These are phyloP conservation scores for Hypoxylon intermedium DNA, from an alignment of 495 filamentous ascomycete genomes.

Conservation along the genomic window DNA sequence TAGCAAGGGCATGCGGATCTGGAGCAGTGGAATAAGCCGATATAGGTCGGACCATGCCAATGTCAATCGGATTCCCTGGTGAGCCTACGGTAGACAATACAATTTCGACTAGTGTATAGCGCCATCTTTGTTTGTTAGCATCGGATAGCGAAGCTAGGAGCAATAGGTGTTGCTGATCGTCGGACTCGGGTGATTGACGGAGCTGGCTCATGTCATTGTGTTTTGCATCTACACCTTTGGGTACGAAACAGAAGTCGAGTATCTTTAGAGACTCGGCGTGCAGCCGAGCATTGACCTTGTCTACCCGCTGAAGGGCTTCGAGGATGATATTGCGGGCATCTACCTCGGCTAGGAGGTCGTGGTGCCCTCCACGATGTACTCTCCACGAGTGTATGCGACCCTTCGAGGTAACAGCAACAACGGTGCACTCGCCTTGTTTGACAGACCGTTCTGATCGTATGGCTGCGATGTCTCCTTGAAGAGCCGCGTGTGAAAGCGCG, in stretches of 20 bases:
- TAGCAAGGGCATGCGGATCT: slow-evolving; percentile 48
- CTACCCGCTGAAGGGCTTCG: slow-evolving; percentile 43
- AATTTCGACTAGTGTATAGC: slow-evolving; percentile 56
- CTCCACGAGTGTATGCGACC: slow-evolving; percentile 85
- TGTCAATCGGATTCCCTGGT: slow-evolving; percentile 36
- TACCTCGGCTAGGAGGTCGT: slow-evolving; percentile 59
- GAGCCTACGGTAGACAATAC: slow-evolving; percentile 43
- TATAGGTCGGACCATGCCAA: slow-evolving; percentile 67
- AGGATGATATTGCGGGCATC: slow-evolving; percentile 48
- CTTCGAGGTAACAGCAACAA: slow-evolving; percentile 75
- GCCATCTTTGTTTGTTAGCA: slow-evolving; percentile 42
- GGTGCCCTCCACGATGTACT: slow-evolving; percentile 79
- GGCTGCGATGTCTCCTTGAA: slow-evolving; percentile 77
- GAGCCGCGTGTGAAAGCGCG: slow-evolving; percentile 68
- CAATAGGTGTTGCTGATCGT: slow-evolving; percentile 55
- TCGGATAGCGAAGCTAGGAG: slow-evolving; percentile 49
- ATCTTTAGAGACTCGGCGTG: slow-evolving; percentile 54
- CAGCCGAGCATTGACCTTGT: slow-evolving; percentile 31
- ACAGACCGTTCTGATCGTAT: slow-evolving; percentile 71
- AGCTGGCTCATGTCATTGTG: slow-evolving; percentile 52
- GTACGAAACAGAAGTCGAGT: slow-evolving; percentile 57
- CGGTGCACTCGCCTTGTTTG: slow-evolving; percentile 82
- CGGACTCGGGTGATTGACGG: slow-evolving; percentile 46
- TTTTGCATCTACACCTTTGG: slow-evolving; percentile 50
- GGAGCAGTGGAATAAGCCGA: slow-evolving; percentile 64